Percentiles rank a stretch among this genome's conserved stretches.
These are phyloP conservation scores for Phytophthora sansomeana DNA, from an alignment of 352 stramenopile genomes.

Conservation along the genomic window DNA sequence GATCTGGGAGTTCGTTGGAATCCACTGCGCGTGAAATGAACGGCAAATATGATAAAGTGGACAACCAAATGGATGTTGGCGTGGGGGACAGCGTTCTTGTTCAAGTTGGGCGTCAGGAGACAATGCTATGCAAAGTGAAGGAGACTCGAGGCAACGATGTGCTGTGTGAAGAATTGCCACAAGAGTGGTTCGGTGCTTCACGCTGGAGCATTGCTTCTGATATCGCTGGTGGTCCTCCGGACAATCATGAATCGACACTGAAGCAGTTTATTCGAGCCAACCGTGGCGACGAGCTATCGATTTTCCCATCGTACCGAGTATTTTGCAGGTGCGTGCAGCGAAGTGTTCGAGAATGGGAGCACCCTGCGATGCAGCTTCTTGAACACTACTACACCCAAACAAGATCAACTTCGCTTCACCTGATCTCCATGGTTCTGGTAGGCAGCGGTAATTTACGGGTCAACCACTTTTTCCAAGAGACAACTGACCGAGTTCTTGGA, in stretches of 20 bases:
- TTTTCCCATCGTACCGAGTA: no score
- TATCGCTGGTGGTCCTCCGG: slow-evolving; percentile 13
- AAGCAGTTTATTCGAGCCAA: no score
- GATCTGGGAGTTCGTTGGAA: not conserved
- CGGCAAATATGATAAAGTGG: no score
- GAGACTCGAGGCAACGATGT: slow-evolving; percentile 25
- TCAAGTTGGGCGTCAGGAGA: slow-evolving; percentile 3
- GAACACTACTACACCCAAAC: slow-evolving; percentile 37
- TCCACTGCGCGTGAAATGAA: no score
- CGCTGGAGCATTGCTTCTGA: no score
- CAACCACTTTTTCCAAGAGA: no score
- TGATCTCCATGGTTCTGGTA: slow-evolving; percentile 26
- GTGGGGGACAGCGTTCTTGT: slow-evolving; percentile 32
- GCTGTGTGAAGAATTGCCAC: slow-evolving; percentile 21
- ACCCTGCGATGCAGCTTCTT: slow-evolving; percentile 37
- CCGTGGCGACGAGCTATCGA: no score
- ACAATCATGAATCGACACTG: no score
- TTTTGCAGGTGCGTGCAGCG: no score
- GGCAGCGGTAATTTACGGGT: no score
- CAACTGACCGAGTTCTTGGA: no score
- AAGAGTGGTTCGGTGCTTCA: slow-evolving; percentile 33
- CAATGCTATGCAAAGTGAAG: slow-evolving; percentile 23
- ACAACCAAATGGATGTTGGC: slow-evolving; percentile 9
- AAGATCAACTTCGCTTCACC: slow-evolving; percentile 19
- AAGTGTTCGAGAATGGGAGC: no score